Evolutionary conservation across 1,139 yeast genomes (phyloP).

Genomic region (Geotrichum klebahnii): DNA sequence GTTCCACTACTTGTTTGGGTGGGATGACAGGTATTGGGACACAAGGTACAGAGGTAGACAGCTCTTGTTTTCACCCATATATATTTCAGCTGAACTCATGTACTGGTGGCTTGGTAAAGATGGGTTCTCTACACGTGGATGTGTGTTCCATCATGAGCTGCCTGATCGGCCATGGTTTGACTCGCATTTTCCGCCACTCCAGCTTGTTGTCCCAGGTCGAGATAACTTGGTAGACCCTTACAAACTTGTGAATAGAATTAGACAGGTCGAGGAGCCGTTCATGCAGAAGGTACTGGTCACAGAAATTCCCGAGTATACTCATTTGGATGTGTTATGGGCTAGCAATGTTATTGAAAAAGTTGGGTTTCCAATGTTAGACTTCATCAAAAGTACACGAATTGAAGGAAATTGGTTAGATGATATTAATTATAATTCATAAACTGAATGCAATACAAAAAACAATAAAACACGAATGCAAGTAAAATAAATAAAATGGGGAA

Average conservation of each 20-base stretch:
- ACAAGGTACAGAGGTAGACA: slow-evolving; percentile 60
- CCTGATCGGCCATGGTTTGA: slow-evolving; percentile 54
- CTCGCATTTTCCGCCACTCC: slow-evolving; percentile 49
- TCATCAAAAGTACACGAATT: slow-evolving; percentile 25
- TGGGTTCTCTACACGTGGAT: slow-evolving; percentile 52
- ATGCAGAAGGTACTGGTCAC: slow-evolving; percentile 27
- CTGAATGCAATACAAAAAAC: background rate
- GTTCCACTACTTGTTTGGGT: slow-evolving; percentile 79
- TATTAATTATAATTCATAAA: background rate
- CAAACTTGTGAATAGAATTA: slow-evolving; percentile 49
- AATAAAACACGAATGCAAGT: background rate
- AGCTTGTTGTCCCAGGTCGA: slow-evolving; percentile 56
- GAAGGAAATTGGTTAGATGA: background rate
- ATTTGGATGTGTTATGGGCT: slow-evolving; percentile 91
- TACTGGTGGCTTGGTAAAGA: slow-evolving; percentile 74
- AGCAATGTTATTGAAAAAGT: slow-evolving; percentile 59
- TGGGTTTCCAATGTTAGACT: slow-evolving; percentile 40
- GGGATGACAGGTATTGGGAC: slow-evolving; percentile 83
- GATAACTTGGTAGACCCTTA: slow-evolving; percentile 68
- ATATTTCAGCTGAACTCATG: slow-evolving; percentile 75
- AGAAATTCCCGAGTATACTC: slow-evolving; percentile 57
- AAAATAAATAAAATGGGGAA: background rate
- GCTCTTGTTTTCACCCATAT: slow-evolving; percentile 82
- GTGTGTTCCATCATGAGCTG: slow-evolving; percentile 46
- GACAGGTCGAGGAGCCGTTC: slow-evolving; percentile 32